A percentile compares a stretch with the other conserved stretches of the same genome.
Evolutionary conservation across 2,329 filamentous ascomycete species (phyloP).

Genomic region (Triangularia setosa): DNA sequence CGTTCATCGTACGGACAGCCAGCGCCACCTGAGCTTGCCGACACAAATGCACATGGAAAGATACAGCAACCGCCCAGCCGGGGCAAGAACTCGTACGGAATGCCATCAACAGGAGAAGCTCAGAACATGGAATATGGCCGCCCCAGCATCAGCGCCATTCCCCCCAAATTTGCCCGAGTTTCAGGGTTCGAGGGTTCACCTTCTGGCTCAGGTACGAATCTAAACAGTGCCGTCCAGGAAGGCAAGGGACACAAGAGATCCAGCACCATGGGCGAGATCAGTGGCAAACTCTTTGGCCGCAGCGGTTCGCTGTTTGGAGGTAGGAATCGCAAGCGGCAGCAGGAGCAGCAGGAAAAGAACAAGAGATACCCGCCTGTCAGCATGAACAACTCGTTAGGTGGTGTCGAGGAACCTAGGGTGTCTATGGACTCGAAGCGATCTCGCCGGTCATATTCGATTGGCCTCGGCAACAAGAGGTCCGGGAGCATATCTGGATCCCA

Average conservation of each 20-base stretch:
- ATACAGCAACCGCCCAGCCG: slow-evolving; percentile 73
- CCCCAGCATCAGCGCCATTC: slow-evolving; percentile 53
- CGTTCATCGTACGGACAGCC: slow-evolving; percentile 84
- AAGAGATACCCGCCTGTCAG: slow-evolving; percentile 85
- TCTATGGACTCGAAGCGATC: slow-evolving; percentile 68
- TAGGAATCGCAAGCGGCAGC: slow-evolving; percentile 49
- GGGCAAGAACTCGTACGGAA: slow-evolving; percentile 61
- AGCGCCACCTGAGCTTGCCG: slow-evolving; percentile 77
- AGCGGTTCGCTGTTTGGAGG: slow-evolving; percentile 78
- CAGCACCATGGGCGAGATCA: slow-evolving; percentile 74
- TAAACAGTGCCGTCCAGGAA: slow-evolving; percentile 30
- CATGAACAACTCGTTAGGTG: slow-evolving; percentile 71
- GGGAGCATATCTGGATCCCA: slow-evolving; percentile 61
- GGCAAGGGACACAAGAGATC: slow-evolving; percentile 62
- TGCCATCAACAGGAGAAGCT: slow-evolving; percentile 59
- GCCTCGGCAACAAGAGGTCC: slow-evolving; percentile 66
- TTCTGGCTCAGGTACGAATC: slow-evolving; percentile 25
- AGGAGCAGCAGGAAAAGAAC: slow-evolving; percentile 51
- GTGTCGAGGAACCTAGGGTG: slow-evolving; percentile 53
- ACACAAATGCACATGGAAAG: slow-evolving; percentile 83
- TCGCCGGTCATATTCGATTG: slow-evolving; percentile 67
- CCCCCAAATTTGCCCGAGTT: slow-evolving; percentile 55
- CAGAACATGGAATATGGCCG: slow-evolving; percentile 52
- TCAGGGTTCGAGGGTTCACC: slow-evolving; percentile 55
- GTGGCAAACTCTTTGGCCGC: slow-evolving; percentile 80